Evolutionary conservation across 1,139 yeast genomes (phyloP).

Genomic region (Eremothecium gossypii): DNA sequence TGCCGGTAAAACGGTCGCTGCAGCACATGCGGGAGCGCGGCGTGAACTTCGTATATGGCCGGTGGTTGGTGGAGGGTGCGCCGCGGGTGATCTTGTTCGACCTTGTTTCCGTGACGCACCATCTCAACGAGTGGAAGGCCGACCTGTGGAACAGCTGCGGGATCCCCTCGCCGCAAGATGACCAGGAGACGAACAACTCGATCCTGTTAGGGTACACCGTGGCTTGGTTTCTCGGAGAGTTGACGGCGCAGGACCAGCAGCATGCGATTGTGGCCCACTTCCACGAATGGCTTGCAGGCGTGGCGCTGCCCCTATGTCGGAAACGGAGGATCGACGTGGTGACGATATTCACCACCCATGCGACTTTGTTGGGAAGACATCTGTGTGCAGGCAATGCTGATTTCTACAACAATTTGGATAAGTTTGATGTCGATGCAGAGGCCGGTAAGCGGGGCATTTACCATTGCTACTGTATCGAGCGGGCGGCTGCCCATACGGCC

Average conservation of each 20-base stretch:
- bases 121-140: slow-evolving; percentile 85
- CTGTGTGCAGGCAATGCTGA: slow-evolving; percentile 80
- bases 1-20: slow-evolving; percentile 29
- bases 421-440: slow-evolving; percentile 93
- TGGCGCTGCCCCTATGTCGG: slow-evolving; percentile 86
- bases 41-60: slow-evolving; percentile 73
- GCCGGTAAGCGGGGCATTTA: slow-evolving; percentile 97
- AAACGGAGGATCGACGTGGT: slow-evolving; percentile 88
- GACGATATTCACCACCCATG: slow-evolving; percentile 95
- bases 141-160: slow-evolving; percentile 90
- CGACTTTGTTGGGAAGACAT: slow-evolving; percentile 89
- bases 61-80: slow-evolving; percentile 97
- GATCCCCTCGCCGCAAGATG: slow-evolving; percentile 87
- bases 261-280: slow-evolving; percentile 90
- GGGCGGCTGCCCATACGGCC: slow-evolving; percentile 92
- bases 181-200: slow-evolving; percentile 83
- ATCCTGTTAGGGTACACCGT: slow-evolving; percentile 85
- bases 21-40: slow-evolving; percentile 69
- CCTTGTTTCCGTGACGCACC: slow-evolving; percentile 56
- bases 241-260: slow-evolving; percentile 69
- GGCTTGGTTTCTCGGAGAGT: slow-evolving; percentile 96
- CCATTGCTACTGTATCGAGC: slow-evolving; percentile 92
- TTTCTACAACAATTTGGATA: slow-evolving; percentile 82
- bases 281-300: slow-evolving; percentile 98
- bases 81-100: slow-evolving; percentile 89